A percentile compares a stretch with the other conserved stretches of the same genome.
These are phyloP conservation scores for Apiospora hydei DNA, from an alignment of 2,329 filamentous ascomycete species.

Conservation along the genomic window DNA sequence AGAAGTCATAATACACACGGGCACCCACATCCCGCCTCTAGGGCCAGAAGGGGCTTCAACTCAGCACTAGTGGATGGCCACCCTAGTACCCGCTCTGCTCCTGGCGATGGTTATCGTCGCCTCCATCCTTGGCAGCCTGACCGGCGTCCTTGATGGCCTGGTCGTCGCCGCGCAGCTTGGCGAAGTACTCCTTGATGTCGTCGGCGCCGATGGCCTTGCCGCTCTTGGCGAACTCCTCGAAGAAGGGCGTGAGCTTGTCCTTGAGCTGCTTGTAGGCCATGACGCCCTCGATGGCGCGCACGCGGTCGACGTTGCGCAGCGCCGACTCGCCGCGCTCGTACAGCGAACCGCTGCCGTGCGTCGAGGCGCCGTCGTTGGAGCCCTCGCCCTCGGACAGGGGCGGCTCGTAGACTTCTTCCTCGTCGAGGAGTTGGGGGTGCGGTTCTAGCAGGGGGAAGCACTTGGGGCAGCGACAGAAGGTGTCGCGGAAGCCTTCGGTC, in stretches of 20 bases:
- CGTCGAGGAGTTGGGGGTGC: constrained; percentile 86
- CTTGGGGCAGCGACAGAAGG: constrained; percentile 81
- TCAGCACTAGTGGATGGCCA: not conserved
- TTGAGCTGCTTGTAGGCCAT: constrained; percentile 98
- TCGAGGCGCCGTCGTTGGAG: constrained; percentile 62
- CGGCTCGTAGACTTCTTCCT: constrained; percentile 93
- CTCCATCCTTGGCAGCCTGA: constrained; percentile 51
- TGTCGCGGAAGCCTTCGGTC: constrained; percentile 77
- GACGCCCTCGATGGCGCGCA: constrained; percentile 91
- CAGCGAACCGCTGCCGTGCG: constrained; percentile 74
- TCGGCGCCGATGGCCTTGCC: constrained; percentile 89
- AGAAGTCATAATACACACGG: not conserved
- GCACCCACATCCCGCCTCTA: not conserved
- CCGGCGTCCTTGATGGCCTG: constrained; percentile 72
- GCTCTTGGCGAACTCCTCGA: constrained; percentile 92
- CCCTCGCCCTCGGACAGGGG: constrained; percentile 72
- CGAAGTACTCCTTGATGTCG: constrained; percentile 96
- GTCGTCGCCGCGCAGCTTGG: constrained; percentile 89
- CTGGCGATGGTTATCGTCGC: constrained; percentile 43
- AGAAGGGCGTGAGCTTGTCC: constrained; percentile 93
- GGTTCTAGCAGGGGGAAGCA: constrained; percentile 78
- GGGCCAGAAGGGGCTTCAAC: too few relatives aligned
- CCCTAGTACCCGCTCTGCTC: constrained; percentile 62
- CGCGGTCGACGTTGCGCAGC: constrained; percentile 88
- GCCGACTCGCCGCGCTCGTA: constrained; percentile 93